Conservation (phyloP, 768 basidiomycete genomes). For the Dioszegia crocea region DNA sequence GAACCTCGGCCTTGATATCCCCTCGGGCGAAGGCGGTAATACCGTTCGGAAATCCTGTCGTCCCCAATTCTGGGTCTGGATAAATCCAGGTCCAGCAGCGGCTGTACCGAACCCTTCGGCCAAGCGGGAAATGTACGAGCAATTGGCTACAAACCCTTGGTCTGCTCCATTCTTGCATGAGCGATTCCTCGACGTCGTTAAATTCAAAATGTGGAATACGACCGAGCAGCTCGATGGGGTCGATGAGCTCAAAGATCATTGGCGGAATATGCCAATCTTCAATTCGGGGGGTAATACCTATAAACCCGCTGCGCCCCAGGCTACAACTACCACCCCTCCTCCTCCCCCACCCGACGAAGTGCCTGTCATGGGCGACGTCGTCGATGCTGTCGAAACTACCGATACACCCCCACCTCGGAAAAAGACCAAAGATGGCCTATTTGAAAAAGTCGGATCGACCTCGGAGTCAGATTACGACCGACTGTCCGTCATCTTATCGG, state of each 20-base stretch:
- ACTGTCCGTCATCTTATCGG: slow-evolving; percentile 86
- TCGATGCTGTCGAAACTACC: slow-evolving; percentile 23
- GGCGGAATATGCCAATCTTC: slow-evolving; percentile 79
- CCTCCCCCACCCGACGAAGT: slow-evolving; percentile 12
- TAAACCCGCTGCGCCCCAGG: slow-evolving; percentile 29
- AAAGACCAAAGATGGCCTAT: slow-evolving; percentile 55
- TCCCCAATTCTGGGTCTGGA: slow-evolving; percentile 96
- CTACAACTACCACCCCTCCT: slow-evolving; percentile 10
- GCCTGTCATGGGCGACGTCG: slow-evolving; percentile 28
- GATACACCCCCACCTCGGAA: slow-evolving; percentile 27
- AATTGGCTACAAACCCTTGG: slow-evolving; percentile 80
- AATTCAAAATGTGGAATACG: slow-evolving; percentile 97
- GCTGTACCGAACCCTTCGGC: slow-evolving; percentile 80
- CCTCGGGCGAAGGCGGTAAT: slow-evolving; percentile 52
- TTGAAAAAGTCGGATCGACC: slow-evolving; percentile 82
- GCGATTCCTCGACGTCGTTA: slow-evolving; percentile 83
- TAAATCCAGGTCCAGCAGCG: slow-evolving; percentile 95
- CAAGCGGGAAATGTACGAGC: slow-evolving; percentile 72
- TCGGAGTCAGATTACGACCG: slow-evolving; percentile 83
- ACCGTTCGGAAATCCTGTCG: slow-evolving; percentile 60
- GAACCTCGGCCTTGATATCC: slow-evolving; percentile 75
- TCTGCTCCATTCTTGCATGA: slow-evolving; percentile 89
- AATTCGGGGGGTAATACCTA: slow-evolving; percentile 55
- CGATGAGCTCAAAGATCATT: slow-evolving; percentile 82
- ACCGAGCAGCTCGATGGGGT: slow-evolving; percentile 92